Evolutionary conservation across 306 rosid genomes (phyloP).

Genomic region (Clitoria ternatea): DNA sequence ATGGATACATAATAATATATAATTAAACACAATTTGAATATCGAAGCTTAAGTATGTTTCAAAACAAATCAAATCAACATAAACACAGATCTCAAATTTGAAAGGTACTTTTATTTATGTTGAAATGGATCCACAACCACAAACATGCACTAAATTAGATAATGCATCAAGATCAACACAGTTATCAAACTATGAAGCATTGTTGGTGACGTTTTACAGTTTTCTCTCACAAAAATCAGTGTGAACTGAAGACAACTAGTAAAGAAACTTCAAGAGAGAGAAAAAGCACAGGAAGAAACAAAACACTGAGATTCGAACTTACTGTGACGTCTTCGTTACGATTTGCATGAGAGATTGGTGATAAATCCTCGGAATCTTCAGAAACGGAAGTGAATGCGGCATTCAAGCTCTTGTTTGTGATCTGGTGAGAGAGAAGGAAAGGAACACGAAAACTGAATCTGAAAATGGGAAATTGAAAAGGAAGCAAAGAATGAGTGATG

Average conservation of each 20-base stretch:
- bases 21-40: background rate
- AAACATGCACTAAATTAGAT: no score
- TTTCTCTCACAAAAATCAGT: background rate
- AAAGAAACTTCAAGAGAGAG: background rate
- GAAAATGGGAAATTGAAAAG: background rate
- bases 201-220: background rate
- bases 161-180: background rate
- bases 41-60: no score
- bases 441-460: background rate
- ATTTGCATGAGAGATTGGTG: constrained; percentile 11
- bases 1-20: background rate
- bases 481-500: background rate
- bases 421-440: constrained; percentile 14
- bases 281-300: background rate
- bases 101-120: no score
- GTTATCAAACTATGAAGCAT: background rate
- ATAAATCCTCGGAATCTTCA: constrained; percentile 1
- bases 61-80: no score
- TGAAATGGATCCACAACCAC: no score
- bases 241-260: background rate
- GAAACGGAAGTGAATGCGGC: constrained; percentile 13
- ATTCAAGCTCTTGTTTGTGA: constrained; percentile 28
- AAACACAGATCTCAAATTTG: no score
- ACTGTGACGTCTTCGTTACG: constrained; percentile 14
- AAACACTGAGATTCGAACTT: background rate